A percentile compares a stretch with the other conserved stretches of the same genome.
phyloP scores from a whole-genome alignment of 805 yeast genomes.

The Ogataea polymorpha region DNA sequence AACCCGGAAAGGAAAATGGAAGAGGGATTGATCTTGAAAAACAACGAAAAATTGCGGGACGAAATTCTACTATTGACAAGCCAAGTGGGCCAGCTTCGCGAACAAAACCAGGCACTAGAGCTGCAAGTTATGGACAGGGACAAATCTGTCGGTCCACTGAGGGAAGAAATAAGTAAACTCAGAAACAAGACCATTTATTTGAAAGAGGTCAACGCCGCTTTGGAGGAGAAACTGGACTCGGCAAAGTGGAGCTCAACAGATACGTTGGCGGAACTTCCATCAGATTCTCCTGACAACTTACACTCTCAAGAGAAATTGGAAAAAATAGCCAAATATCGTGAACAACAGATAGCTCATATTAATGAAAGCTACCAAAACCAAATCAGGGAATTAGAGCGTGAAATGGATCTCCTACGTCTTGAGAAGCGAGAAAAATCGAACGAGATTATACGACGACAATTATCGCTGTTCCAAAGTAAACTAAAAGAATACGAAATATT shows the following conservation, averaged over 20 bases:
- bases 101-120: not conserved
- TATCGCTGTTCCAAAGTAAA: constrained; percentile 11
- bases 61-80: not conserved
- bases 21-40: not conserved
- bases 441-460: constrained; percentile 1
- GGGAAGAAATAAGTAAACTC: constrained; percentile 1
- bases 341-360: not conserved
- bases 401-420: not conserved
- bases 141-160: constrained; percentile 1
- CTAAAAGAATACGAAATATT: constrained; percentile 7
- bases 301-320: not conserved
- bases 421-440: not conserved
- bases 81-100: not conserved
- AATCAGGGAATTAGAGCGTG: not conserved
- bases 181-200: not conserved
- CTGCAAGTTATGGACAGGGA: not conserved
- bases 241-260: constrained; percentile 1
- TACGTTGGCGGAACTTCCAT: not conserved
- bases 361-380: not conserved
- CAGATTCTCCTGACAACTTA: not conserved
- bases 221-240: not conserved
- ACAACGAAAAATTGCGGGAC: not conserved
- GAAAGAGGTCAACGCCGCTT: not conserved
- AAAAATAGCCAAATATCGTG: not conserved
- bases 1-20: not conserved